Percentiles rank a stretch among this genome's conserved stretches.
Evolutionary conservation across 2,329 filamentous ascomycete genomes (phyloP).

Genomic region (Camillea tinctor): DNA sequence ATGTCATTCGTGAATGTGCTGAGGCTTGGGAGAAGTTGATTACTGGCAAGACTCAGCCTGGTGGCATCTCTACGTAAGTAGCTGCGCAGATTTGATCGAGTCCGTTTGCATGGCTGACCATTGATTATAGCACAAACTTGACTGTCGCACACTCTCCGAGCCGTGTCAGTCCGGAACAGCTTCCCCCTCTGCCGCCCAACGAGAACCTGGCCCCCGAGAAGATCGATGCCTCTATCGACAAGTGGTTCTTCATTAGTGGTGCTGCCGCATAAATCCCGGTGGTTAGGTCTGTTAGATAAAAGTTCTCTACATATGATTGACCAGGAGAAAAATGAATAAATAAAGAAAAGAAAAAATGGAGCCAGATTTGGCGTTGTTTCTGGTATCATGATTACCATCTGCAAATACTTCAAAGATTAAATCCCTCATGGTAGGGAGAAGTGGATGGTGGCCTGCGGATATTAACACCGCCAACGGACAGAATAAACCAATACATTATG

Average conservation of each 20-base stretch:
- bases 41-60: conserved; percentile 79
- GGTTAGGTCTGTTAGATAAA: conserved; percentile 32
- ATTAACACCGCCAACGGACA: not conserved
- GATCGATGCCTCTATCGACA: conserved; percentile 96
- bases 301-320: conserved; percentile 13
- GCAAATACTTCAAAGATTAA: conserved; percentile 10
- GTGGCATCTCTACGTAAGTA: conserved; percentile 79
- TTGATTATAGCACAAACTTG: conserved; percentile 69
- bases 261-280: conserved; percentile 67
- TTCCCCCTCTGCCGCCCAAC: conserved; percentile 74
- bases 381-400: conserved; percentile 6
- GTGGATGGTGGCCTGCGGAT: not conserved
- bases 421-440: conserved; percentile 4
- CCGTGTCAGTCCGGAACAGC: conserved; percentile 66
- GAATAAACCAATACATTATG: not conserved
- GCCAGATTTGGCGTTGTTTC: conserved; percentile 24
- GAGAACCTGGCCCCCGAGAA: conserved; percentile 82
- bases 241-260: conserved; percentile 99
- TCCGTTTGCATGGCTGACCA: conserved; percentile 16
- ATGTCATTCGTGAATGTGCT: conserved; percentile 91
- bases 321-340: too few relatives aligned
- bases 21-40: conserved; percentile 98
- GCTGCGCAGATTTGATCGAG: not conserved
- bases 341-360: not conserved
- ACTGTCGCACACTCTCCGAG: conserved; percentile 71